Base-by-base conservation (phyloP, 345 rosid species). In the Citrus glauca region DNA sequence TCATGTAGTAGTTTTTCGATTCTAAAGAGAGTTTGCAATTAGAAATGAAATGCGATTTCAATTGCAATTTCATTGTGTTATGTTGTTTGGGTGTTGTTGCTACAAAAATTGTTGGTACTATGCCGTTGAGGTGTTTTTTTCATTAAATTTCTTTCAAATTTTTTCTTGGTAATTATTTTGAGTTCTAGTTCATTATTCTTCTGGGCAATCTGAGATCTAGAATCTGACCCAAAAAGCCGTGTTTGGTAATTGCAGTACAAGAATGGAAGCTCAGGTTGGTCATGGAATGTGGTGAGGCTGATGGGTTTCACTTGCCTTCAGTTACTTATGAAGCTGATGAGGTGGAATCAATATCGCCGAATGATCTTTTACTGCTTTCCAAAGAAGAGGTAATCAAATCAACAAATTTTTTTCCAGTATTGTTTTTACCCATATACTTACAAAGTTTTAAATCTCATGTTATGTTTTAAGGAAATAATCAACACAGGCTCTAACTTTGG, bases 321-420 rank as follows among this genome's bases (percentile, higher is more conserved):
- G 89, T 94, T 77, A 91, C 93, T 48, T 89, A 89, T 73, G 90
- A 86, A 71, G 83, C 74, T 62, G 86, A 83, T 4, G 89, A 89
- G 45, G 90, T 84, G n/a, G 87, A 86, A 48, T 85, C 83, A 11
- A 80, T 92, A 73, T 83, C 87, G 37, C 94, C 84, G 74, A 95
- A 94, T 87, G 99, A 96, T 90, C 90, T 96, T 32, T 81, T 94
- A 78, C 87, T 96, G 79, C 84, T 96, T 75, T 91, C 95, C 6
- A 89, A 84, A 81, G 93, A 91, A 83, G 82, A 91, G 94, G 99
- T 95, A 84, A 76, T 38, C 37, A 32, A 55, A 37, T 35, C 56
- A 32, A 40, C 28, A 56, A 28, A 28, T 9, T 13, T 56, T 7
- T 78, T 78, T 77, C 10, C 17, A 45, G 37, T 20, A 11, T n/a